Evolutionary conservation across 2,329 filamentous ascomycete genomes (phyloP), one percentile per base, ranked within the genome.

Genomic region (Paracoccidioides lutzii): DNA sequence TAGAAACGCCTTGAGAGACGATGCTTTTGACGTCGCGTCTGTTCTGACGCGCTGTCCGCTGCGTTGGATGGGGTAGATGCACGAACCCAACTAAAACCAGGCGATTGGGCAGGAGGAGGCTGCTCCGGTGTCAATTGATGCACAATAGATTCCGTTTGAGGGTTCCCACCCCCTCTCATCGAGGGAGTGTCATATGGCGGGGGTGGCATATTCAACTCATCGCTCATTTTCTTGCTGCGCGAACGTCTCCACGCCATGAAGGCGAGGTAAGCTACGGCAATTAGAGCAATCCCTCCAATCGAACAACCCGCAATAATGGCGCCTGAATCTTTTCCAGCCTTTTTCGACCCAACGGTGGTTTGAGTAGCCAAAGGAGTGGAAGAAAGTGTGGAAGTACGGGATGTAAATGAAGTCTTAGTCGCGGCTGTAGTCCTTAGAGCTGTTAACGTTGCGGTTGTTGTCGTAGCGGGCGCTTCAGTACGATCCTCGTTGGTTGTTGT

Each of bases 291-390:
- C 5, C 56, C 58, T 22, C 59, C 59, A 45, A 61, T 58, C 3
- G 59, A 56, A 8, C 58, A 59, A 33, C 59, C 58, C 3, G 56
- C 59, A n/a, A 57, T 56, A 52, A 61, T 51, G 10, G 52, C 56
- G 14, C 53, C 56, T 7, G 52, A 54, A 22, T 52, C 58, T 22
- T 54, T 22, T 8, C 52, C 54, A 30, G 42, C 22, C 3, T 41
- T 45, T 30, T 52, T 50, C n/a, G 54, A 33, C 50, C 54, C 33
- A 12, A 32, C 22, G 4, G 57, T 42, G 1, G 52, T 45, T 32
- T 48, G 15, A 32, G 59, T 53, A 6, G 56, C 12, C 7, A 51
- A 48, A 32, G 58, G 14, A 33, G 55, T 53, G 15, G 57, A 10
- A 33, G 44, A 35, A 37, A 8, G 12, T 3, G 28, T n/a, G 22